These are phyloP conservation scores for Psidium guajava DNA, from an alignment of 345 rosid species.

Conservation along the genomic window DNA sequence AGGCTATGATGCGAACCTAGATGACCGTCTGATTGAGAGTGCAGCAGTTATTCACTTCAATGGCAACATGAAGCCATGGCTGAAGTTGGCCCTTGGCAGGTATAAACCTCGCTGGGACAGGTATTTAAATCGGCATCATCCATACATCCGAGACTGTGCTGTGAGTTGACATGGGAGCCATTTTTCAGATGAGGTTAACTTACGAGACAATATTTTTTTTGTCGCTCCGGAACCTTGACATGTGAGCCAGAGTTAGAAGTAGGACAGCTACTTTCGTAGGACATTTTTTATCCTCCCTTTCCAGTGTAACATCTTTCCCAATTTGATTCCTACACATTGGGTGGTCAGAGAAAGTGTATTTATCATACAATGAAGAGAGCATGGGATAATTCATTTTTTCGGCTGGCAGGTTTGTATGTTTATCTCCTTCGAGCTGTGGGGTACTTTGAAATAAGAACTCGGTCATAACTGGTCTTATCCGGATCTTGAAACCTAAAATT, in stretches of 20 bases:
- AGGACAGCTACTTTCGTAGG: neutral
- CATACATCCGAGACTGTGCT: slow-evolving; percentile 16
- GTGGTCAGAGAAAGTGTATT: neutral
- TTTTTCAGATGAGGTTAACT: neutral
- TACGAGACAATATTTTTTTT: neutral
- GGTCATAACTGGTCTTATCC: neutral
- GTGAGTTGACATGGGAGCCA: neutral
- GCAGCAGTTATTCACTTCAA: slow-evolving; percentile 63
- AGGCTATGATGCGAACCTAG: slow-evolving; percentile 38
- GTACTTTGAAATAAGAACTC: neutral
- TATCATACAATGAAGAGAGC: neutral
- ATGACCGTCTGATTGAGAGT: slow-evolving; percentile 18
- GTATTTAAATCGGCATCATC: slow-evolving; percentile 21
- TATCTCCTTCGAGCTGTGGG: neutral
- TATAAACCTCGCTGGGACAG: slow-evolving; percentile 43
- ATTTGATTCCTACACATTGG: neutral
- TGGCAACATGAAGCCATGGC: slow-evolving; percentile 68
- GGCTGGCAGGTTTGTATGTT: neutral
- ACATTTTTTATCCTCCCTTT: neutral
- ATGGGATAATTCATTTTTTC: neutral
- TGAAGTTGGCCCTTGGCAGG: slow-evolving; percentile 37
- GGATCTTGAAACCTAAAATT: neutral
- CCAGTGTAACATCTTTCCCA: neutral
- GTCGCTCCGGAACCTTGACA: neutral
- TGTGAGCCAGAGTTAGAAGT: neutral